Evolutionary conservation across 306 rosid species (phyloP).

Genomic region (Adenanthera pavonina): DNA sequence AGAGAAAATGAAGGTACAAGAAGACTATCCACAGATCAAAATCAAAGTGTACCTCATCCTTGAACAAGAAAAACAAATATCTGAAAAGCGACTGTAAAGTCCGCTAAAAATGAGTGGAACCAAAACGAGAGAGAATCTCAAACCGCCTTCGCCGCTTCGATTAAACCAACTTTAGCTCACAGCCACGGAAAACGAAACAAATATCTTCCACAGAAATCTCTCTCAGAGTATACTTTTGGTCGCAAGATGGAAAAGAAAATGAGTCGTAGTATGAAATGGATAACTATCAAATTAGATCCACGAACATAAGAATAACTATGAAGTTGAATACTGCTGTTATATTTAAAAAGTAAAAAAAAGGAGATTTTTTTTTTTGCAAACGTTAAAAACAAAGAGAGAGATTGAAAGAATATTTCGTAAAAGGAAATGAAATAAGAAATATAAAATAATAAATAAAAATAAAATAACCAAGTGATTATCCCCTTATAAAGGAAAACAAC

Average conservation of each 20-base stretch:
- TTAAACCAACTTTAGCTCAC: constrained; percentile 34
- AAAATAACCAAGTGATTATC: too few relatives aligned
- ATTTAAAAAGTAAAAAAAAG: not conserved
- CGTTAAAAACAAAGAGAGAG: too few relatives aligned
- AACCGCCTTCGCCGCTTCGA: constrained; percentile 17
- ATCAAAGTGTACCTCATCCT: constrained; percentile 23
- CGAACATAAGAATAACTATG: not conserved
- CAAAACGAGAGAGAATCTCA: constrained; percentile 1
- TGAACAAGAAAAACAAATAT: constrained; percentile 9
- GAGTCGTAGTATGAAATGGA: not conserved
- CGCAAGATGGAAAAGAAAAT: not conserved
- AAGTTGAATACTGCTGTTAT: not conserved
- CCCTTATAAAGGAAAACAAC: too few relatives aligned
- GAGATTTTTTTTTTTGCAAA: not conserved
- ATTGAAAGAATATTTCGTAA: too few relatives aligned
- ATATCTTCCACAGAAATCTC: constrained; percentile 45
- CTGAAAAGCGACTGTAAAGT: constrained; percentile 1
- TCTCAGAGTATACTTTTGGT: not conserved
- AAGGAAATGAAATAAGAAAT: too few relatives aligned
- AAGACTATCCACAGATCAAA: not conserved
- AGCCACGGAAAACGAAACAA: constrained; percentile 46
- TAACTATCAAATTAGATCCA: not conserved
- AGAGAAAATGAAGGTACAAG: not conserved
- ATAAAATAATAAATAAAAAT: too few relatives aligned
- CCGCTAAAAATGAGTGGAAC: constrained; percentile 10